A percentile compares a stretch with the other conserved stretches of the same genome.
Evolutionary conservation across 345 rosid species (phyloP).

Genomic region (Limnanthes douglasii): DNA sequence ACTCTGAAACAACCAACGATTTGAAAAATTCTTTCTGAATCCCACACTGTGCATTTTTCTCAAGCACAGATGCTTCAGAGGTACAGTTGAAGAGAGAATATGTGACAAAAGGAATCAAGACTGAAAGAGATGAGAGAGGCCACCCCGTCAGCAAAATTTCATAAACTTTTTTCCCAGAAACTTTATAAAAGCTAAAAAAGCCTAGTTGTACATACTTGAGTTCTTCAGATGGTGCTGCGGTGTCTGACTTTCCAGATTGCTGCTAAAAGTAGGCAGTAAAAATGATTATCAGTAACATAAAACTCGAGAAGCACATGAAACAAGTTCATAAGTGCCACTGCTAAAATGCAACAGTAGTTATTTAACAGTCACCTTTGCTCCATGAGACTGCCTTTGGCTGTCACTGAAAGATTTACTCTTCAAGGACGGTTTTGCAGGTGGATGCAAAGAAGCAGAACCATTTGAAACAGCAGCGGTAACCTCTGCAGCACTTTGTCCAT

Average conservation of each 20-base stretch:
- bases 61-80: too few relatives aligned
- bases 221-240: constrained; percentile 27
- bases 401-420: constrained; percentile 38
- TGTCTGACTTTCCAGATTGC: constrained; percentile 41
- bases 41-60: too few relatives aligned
- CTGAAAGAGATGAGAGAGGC: constrained; percentile 2
- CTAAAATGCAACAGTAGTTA: not conserved
- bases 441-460: constrained; percentile 31
- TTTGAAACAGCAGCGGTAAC: constrained; percentile 22
- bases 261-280: constrained; percentile 18
- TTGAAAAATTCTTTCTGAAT: too few relatives aligned
- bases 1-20: too few relatives aligned
- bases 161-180: too few relatives aligned
- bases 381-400: constrained; percentile 25
- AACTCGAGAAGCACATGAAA: not conserved
- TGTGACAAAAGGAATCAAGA: too few relatives aligned
- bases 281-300: constrained; percentile 15
- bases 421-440: constrained; percentile 25
- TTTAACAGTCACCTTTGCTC: constrained; percentile 25
- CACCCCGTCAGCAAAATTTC: too few relatives aligned
- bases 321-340: constrained; percentile 1
- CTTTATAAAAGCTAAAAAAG: not conserved
- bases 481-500: constrained; percentile 23
- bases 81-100: too few relatives aligned
- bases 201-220: constrained; percentile 26